Conservation (phyloP, 192 early-diverging fungal species). For the Linnemannia exigua region DNA sequence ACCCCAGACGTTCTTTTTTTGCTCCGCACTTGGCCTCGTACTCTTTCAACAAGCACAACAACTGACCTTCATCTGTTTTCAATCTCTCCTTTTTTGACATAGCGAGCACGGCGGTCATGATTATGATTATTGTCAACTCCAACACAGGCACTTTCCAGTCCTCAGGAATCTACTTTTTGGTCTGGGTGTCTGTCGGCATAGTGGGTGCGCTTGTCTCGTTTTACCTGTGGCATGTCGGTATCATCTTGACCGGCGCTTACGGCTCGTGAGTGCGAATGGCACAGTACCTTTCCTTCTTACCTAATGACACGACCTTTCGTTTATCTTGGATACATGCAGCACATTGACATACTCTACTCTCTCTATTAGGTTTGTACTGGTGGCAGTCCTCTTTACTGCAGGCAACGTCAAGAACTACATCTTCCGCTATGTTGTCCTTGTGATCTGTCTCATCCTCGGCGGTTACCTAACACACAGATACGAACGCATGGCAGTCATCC, state of each 20-base stretch:
- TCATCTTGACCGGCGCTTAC: slow-evolving; percentile 56
- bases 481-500: slow-evolving; percentile 45
- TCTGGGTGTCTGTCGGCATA: slow-evolving; percentile 52
- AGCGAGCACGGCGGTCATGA: slow-evolving; percentile 60
- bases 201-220: slow-evolving; percentile 44
- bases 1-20: no score
- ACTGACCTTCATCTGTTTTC: neutral
- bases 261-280: slow-evolving; percentile 20
- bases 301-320: neutral
- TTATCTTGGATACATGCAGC: neutral
- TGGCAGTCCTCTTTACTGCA: slow-evolving; percentile 46
- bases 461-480: slow-evolving; percentile 41
- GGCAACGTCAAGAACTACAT: slow-evolving; percentile 26
- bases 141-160: slow-evolving; percentile 27
- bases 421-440: slow-evolving; percentile 39
- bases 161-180: slow-evolving; percentile 43
- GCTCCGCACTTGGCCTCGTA: neutral
- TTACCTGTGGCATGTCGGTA: slow-evolving; percentile 58
- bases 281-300: no score
- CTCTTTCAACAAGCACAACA: neutral
- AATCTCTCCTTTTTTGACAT: neutral
- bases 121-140: slow-evolving; percentile 49
- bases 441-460: slow-evolving; percentile 24
- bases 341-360: neutral
- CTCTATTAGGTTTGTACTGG: slow-evolving; percentile 38